Base-by-base conservation (phyloP, 805 yeast species). In the Saturnispora diversa region DNA sequence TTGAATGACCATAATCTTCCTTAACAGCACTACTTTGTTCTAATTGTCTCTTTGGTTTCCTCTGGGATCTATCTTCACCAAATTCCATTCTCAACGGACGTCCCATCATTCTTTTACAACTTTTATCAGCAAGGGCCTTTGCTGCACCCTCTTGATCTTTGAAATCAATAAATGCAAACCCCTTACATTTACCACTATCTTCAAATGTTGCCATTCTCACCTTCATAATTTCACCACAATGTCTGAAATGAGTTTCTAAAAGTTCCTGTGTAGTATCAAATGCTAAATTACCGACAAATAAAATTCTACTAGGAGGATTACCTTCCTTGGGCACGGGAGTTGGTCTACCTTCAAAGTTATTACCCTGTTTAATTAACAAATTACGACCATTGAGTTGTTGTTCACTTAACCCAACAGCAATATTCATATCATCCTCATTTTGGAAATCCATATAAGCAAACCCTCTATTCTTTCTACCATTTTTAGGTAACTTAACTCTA, bases 121-220 rank as follows among this genome's bases (percentile, higher is more conserved):
- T 52, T 58, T 76, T 80, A 48, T 85, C 90, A 50, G 73, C 76
- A 46, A 92, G 66, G 1, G 97, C 97, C 27, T 69, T 69, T 1
- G 92, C 83, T 23, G 96, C 88, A 7, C 92, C 88, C 28, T 74
- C 77, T 47, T 81, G 84, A 48, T 78, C 80, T 47, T 68, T 74
- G 64, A 88, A 90, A 60, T 90, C 97, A 26, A 90, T 66, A 55
- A 92, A 90, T 1, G 95, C 87, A 66, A 90, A 90, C 2, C 97
- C 97, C 61, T 92, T 92, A 68, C 97, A 90, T 58, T 88, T 90
- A 1, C 97, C 97, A 37, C 83, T 67, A 58, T 90, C 98, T 63
- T 92, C 87, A 62, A 90, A 90, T n/a, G 98, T 88, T 3, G 97
- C 97, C 94, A 88, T 90, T 60, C 98, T 75, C 40, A 90, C 75